A percentile compares a stretch with the other conserved stretches of the same genome.
phyloP scores from a whole-genome alignment of 2,329 filamentous ascomycete genomes.

The Aspergillus sp. region DNA sequence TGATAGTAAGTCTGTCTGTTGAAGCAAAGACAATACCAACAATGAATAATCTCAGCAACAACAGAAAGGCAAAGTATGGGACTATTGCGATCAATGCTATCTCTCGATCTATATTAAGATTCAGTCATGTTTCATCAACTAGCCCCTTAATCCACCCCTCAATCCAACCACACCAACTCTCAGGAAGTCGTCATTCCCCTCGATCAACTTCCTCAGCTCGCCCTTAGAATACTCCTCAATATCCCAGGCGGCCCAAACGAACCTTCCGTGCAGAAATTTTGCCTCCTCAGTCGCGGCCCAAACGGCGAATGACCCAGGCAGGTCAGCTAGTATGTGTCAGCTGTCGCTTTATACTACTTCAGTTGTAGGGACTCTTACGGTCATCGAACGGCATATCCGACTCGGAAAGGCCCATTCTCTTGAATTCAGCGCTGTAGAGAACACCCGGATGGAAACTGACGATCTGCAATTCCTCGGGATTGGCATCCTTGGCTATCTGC shows the following conservation, averaged over 20 bases:
- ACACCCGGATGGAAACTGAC: background rate
- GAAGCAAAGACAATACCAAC: too few species aligned
- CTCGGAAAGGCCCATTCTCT: background rate
- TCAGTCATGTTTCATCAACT: background rate
- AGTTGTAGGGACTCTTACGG: background rate
- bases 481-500: background rate
- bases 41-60: too few species aligned
- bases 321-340: background rate
- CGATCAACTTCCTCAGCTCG: background rate
- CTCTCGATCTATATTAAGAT: too few species aligned
- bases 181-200: background rate
- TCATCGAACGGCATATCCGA: background rate
- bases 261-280: background rate
- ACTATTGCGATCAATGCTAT: too few species aligned
- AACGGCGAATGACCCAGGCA: background rate
- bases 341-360: background rate
- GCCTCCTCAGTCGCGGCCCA: background rate
- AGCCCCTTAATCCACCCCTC: background rate
- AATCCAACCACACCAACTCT: background rate
- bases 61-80: too few species aligned
- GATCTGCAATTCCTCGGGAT: background rate
- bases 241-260: conserved; percentile 1
- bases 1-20: too few species aligned
- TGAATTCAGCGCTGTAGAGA: background rate
- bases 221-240: background rate